Evolutionary conservation across 306 rosid genomes (phyloP), one percentile per base, ranked within the genome.

Genomic region (Inga oerstediana): DNA sequence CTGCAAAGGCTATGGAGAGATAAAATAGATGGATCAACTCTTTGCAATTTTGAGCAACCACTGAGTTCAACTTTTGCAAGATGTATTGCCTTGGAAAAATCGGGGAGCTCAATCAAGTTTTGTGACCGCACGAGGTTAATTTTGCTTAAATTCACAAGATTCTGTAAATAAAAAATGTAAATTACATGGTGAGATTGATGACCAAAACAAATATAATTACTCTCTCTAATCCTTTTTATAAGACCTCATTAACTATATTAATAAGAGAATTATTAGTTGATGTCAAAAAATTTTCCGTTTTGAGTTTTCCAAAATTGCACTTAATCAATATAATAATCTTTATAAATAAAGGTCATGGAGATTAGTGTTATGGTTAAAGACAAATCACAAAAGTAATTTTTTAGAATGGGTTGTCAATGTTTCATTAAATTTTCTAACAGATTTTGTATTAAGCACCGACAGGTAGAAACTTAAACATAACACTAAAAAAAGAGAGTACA

Each of bases 41-140:
- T 12, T 0, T 0, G 0, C 37, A 71, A 22, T 14, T 7, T 13
- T 43, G 11, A 9, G 22, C 56, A 44, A 5, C 0, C 1, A 6
- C 0, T 0, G 11, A 71, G 10, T 4, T 44, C 0, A 3, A 71
- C 20, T 1, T 10, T 0, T 44, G 14, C 2, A 22, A 71, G 35
- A 43, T 71, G 27, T 22, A n/a, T 10, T 9, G 75, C 75, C 10
- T 22, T 44, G 7, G 56, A 43, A 27, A 71, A 71, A 24, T 71
- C 8, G 11, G 56, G 56, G 56, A 71, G 75, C 20, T 71, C 37
- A 7, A 44, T 44, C 17, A 71, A 5, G 16, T 71, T 5, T 27
- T 4, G 4, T 5, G 71, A 80, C 1, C 10, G 2, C 5, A 3
- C 0, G 0, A 70, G n/a, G 0, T 69, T 19, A 12, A 80, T 9